Evolutionary conservation across 31 red algal genomes (phyloP), one percentile per base, ranked within the genome.

Genomic region (Asparagopsis taxiformis): DNA sequence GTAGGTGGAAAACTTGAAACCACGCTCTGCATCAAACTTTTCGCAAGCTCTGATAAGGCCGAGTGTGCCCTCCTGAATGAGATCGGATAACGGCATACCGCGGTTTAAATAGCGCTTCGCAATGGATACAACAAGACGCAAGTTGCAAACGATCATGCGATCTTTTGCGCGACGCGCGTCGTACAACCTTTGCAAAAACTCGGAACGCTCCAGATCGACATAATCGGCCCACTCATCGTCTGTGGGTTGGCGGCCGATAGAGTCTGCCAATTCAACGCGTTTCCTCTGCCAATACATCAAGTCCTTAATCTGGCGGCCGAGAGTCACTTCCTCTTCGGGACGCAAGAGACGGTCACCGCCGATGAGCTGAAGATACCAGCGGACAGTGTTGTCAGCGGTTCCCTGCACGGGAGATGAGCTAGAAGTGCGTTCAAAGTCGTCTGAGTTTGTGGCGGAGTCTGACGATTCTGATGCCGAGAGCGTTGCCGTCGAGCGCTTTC

Each of bases 51-150:
- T 74, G 15, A 98, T 91, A 10, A 98, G 74, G 26, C 95, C 95
- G 17, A 98, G 61, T 17, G 78, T 88, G 23, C 95, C 95, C 68
- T 98, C 95, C 65, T 98, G 95, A 55, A 98, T 85, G 60, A 98
- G 62, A 62, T 98, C 95, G 33, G 51, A 63, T 0, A 98, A 52
- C 16, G 85, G 80, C 62, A 98, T 54, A 20, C 95, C 95, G 19
- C 85, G 53, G 28, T 75, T 77, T 32, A 65, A 50, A 62, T 94
- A 94, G 34, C 66, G 71, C 59, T 88, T 88, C 25, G 95, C 95
- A 51, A 98, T 91, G 31, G 85, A 91, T 25, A 98, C 91, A 19
- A 98, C 95, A 3, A 98, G 68, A 23, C 95, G 74, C 57, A 98
- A 57, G 66, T 98, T 98, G 48, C 75, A 79, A 21, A 82, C 79